Base-by-base conservation (phyloP, 129 eudicot species). In the Smallanthus sonchifolius region DNA sequence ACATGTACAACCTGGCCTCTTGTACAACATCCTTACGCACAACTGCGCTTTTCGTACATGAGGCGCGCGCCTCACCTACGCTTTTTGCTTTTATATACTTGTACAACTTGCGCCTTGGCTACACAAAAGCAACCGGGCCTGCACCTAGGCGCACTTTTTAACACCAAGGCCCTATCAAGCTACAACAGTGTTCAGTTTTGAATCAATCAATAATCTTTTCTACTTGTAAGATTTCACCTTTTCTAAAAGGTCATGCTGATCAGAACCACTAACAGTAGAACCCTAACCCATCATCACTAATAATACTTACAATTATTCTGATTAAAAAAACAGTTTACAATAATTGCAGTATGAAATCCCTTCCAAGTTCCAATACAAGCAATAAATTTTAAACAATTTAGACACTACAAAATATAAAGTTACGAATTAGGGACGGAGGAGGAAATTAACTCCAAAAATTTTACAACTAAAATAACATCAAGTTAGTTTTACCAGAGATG, bases 401-500 rank as follows among this genome's bases (percentile, higher is more conserved):
- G 5, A 19, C 13, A 48, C 4, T n/a, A 14, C 15, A 6, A 13
- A 13, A 5, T 48, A 8, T 49, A 70, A 38, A 54, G 2, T 65
- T 30, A 40, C 51, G 69, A 19, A 63, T 30, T 49, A 11, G 24
- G 17, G 14, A 49, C 9, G 57, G 2, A 8, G 6, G 47, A 42
- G 47, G 47, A 11, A 42, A 42, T 42, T 16, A 19, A 17, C 10
- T 15, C 7, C 28, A 54, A 54, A 11, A 57, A 55, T 51, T 51
- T 37, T 10, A 68, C 44, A 52, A n/a, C 66, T 39, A 54, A 14
- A 10, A 51, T 3, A 71, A 47, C 16, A 4, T 14, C 30, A 43
- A 70, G 17, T 19, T 32, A 4, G 9, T 16, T 44, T 40, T 79
- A 81, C 95, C 88, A 79, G 86, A 40, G 84, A 69, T 11, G 85